A percentile compares a stretch with the other conserved stretches of the same genome.
phyloP scores from a whole-genome alignment of 1,284 basidiomycete genomes.

The Pseudozyma thailandica region DNA sequence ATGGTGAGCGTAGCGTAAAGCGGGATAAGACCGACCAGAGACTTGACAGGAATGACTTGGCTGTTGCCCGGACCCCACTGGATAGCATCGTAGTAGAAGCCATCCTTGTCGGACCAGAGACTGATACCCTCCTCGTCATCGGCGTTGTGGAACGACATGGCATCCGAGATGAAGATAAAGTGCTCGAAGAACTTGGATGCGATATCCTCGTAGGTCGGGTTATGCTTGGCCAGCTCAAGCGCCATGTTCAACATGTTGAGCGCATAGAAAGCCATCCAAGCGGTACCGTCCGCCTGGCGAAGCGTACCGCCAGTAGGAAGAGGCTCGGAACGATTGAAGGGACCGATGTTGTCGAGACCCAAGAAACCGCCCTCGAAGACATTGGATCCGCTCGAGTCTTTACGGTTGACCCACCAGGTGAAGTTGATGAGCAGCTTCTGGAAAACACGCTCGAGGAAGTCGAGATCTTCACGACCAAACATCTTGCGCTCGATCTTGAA shows the following conservation, averaged over 20 bases:
- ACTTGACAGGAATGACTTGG: constrained; percentile 90
- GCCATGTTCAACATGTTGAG: constrained; percentile 98
- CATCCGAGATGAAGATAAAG: constrained; percentile 70
- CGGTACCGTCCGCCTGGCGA: constrained; percentile 96
- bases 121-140: constrained; percentile 75
- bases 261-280: constrained; percentile 99
- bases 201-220: constrained; percentile 96
- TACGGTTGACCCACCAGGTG: constrained; percentile 99
- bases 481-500: constrained; percentile 91
- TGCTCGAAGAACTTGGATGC: constrained; percentile 97
- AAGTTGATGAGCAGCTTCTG: constrained; percentile 97
- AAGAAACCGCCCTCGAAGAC: constrained; percentile 99
- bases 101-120: constrained; percentile 95
- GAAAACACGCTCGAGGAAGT: constrained; percentile 96
- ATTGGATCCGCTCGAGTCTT: constrained; percentile 91
- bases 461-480: constrained; percentile 86
- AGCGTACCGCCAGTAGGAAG: constrained; percentile 83
- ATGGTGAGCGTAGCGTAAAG: constrained; percentile 93
- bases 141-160: constrained; percentile 86
- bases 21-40: constrained; percentile 93
- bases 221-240: constrained; percentile 96
- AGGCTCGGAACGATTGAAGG: constrained; percentile 97
- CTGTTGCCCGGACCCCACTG: constrained; percentile 76
- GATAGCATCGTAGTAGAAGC: constrained; percentile 98
- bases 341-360: constrained; percentile 95